Percentiles rank a stretch among this genome's conserved stretches.
Evolutionary conservation across 2,329 filamentous ascomycete genomes (phyloP).

Genomic region (Curvularia hawaiiensis): DNA sequence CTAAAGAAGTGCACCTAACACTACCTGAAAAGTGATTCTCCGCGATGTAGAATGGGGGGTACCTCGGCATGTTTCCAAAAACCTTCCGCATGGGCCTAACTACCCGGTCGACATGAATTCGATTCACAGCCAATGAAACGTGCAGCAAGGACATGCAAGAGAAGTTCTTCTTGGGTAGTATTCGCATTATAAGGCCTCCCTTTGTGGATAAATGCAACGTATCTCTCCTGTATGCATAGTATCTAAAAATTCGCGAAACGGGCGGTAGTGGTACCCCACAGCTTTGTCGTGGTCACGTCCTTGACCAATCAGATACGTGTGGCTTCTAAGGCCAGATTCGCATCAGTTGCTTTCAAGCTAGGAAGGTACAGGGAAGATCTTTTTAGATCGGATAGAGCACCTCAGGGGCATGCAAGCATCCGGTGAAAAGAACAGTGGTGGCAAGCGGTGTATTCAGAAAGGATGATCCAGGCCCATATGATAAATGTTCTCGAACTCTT

Average conservation of each 20-base stretch:
- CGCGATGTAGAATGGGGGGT: neutral
- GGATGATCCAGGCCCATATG: constrained; percentile 23
- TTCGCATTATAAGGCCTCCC: neutral
- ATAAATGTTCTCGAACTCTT: constrained; percentile 40
- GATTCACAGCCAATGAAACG: neutral
- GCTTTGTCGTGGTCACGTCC: neutral
- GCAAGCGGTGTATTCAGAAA: constrained; percentile 12
- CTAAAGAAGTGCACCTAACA: neutral
- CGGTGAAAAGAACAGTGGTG: neutral
- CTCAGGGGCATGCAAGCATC: neutral
- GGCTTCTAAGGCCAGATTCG: neutral
- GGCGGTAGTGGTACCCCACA: neutral
- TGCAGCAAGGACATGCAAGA: neutral
- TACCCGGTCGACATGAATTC: neutral
- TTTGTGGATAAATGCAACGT: neutral
- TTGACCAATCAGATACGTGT: neutral
- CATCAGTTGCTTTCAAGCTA: neutral
- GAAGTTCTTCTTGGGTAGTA: neutral
- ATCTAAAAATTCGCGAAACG: neutral
- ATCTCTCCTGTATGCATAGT: neutral
- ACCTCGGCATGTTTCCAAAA: constrained; percentile 1
- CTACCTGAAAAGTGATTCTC: neutral
- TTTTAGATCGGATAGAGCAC: no score
- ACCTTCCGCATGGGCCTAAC: neutral
- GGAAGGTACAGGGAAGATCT: neutral